Evolutionary conservation across 176 grass and related monocot genomes (phyloP), one percentile per base, ranked within the genome.

Genomic region (Chrysopogon serrulatus): DNA sequence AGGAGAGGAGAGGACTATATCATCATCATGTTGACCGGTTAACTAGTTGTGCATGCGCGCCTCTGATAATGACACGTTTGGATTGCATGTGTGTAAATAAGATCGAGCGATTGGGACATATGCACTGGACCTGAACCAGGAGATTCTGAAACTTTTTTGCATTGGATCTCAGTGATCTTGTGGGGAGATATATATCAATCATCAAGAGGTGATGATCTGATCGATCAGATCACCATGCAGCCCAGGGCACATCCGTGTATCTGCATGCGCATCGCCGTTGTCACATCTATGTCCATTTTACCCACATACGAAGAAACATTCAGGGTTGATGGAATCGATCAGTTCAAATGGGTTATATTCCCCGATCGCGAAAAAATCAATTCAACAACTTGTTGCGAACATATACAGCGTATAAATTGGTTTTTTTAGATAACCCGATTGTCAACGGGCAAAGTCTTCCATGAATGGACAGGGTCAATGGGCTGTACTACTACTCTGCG

Each of bases 141-240:
- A 1, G 62, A 44, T 73, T 79, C 31, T 34, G 49, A 54, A 53
- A 51, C 40, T 23, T n/a, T 23, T n/a, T n/a, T 24, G 53, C 53
- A 4, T 56, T 73, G 34, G 16, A 60, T 71, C 8, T 44, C 56
- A 3, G 28, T 15, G 19, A 83, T 83, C 11, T 27, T 24, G 37
- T 24, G 37, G 30, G 10, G 42, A 26, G 8, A 63, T 40, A 24
- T 7, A 37, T 51, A 49, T 33, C n/a, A n/a, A n/a, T n/a, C n/a
- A 33, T 83, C 39, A 44, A 14, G 35, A 24, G 62, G 15, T n/a
- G 53, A 57, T 57, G 53, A 4, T 57, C 23, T 11, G 53, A 56
- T 56, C 53, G 53, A 56, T 56, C 51, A 54, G 24, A 70, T 81
- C 63, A 56, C 77, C 87, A 89, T 75, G 87, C 57, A 70, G 70